These are phyloP conservation scores for Rhodotorula sphaerocarpa DNA, from an alignment of 768 basidiomycete species.

Conservation along the genomic window DNA sequence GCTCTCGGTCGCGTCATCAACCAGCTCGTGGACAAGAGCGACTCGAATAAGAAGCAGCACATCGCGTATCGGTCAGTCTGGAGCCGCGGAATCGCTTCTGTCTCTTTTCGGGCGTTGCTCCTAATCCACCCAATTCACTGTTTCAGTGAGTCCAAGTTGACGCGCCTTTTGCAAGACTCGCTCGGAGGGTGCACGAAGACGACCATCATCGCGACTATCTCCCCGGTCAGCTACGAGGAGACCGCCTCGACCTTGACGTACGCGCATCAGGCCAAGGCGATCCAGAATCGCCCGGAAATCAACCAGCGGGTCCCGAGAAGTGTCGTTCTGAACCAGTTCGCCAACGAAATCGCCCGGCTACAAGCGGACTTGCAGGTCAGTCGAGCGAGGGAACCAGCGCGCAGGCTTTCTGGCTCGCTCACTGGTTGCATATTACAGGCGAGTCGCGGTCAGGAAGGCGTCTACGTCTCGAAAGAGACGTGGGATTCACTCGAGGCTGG, in stretches of 20 bases:
- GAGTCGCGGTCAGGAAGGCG: constrained; percentile 90
- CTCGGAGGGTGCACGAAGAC: constrained; percentile 95
- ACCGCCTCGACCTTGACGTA: constrained; percentile 90
- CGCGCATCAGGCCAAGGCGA: constrained; percentile 86
- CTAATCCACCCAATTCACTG: background rate
- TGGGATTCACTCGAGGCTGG: constrained; percentile 72
- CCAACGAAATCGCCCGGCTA: constrained; percentile 83
- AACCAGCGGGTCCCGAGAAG: constrained; percentile 92
- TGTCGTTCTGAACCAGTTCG: constrained; percentile 83
- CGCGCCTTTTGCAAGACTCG: constrained; percentile 96
- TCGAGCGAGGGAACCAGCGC: no score
- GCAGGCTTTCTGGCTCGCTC: no score
- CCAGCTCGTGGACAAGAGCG: constrained; percentile 64
- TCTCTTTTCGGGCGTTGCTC: background rate
- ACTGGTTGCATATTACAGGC: constrained; percentile 49
- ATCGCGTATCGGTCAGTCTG: constrained; percentile 82
- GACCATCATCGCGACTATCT: constrained; percentile 92
- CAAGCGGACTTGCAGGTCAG: constrained; percentile 66
- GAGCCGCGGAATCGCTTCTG: no score
- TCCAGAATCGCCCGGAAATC: constrained; percentile 87
- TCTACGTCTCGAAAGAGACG: constrained; percentile 82
- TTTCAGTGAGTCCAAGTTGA: constrained; percentile 89
- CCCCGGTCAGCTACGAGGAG: constrained; percentile 93
- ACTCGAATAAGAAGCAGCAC: constrained; percentile 50
- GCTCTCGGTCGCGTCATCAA: constrained; percentile 97